Evolutionary conservation across 352 stramenopile species (phyloP).

Genomic region (Globisporangium apiculatum): DNA sequence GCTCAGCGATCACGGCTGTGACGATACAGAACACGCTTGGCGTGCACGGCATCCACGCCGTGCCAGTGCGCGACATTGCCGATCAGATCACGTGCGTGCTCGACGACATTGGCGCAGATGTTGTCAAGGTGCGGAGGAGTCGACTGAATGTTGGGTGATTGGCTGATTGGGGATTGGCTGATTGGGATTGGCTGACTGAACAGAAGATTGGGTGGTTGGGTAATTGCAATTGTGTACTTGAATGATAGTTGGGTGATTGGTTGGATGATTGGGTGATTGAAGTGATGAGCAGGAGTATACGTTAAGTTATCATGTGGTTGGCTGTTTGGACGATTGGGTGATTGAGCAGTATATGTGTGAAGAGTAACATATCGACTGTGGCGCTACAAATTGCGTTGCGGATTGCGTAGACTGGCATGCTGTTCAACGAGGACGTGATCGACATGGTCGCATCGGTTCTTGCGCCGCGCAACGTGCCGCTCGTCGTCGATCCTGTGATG

Average conservation of each 20-base stretch:
- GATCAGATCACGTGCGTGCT: conserved; percentile 85
- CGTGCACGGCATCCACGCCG: conserved; percentile 39
- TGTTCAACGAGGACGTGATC: conserved; percentile 80
- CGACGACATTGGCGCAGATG: conserved; percentile 79
- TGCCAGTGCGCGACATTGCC: conserved; percentile 58
- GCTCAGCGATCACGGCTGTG: conserved; percentile 87
- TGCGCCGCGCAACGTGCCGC: conserved; percentile 25
- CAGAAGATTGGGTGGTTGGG: not conserved
- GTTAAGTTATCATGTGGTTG: not conserved
- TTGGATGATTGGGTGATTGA: too few relatives aligned
- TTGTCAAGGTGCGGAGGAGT: conserved; percentile 73
- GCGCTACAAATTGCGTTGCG: too few relatives aligned
- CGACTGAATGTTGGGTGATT: not conserved
- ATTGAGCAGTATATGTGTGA: not conserved
- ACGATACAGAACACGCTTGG: conserved; percentile 83
- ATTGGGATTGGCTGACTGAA: not conserved
- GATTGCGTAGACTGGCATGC: conserved; percentile 78
- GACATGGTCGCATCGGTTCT: conserved; percentile 58
- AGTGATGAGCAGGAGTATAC: too few relatives aligned
- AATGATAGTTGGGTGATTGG: too few relatives aligned
- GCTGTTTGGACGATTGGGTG: not conserved
- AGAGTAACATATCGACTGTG: too few relatives aligned
- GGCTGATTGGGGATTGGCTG: not conserved
- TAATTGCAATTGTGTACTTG: too few relatives aligned
- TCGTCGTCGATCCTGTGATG: conserved; percentile 94